These are phyloP conservation scores for Schizonepeta tenuifolia DNA, from an alignment of 257 asterid species.

Conservation along the genomic window DNA sequence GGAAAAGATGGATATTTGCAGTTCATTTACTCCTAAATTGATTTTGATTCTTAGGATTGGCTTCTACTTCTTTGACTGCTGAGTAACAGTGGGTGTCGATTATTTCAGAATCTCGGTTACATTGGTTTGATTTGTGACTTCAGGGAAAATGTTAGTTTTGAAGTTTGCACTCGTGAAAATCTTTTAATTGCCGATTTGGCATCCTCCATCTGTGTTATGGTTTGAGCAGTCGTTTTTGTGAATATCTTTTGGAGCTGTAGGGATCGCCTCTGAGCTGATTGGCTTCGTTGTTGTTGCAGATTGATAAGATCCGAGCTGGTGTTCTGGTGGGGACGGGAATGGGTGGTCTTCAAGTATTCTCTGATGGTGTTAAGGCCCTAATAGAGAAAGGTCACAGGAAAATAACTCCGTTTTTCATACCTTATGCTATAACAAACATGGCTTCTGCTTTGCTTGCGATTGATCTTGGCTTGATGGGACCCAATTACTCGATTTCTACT, in stretches of 20 bases:
- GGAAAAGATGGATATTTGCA: background rate
- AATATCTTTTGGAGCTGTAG: slow-evolving; percentile 8
- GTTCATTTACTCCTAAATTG: background rate
- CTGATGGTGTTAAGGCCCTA: slow-evolving; percentile 85
- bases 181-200: background rate
- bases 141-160: background rate
- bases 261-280: slow-evolving; percentile 15
- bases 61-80: background rate
- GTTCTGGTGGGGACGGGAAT: slow-evolving; percentile 91
- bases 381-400: slow-evolving; percentile 81
- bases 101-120: background rate
- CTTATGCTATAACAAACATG: slow-evolving; percentile 93
- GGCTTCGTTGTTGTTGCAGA: slow-evolving; percentile 46
- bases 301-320: slow-evolving; percentile 87
- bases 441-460: slow-evolving; percentile 94
- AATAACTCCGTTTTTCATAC: slow-evolving; percentile 90
- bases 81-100: background rate
- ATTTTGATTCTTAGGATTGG: background rate
- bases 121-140: background rate
- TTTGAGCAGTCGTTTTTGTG: background rate
- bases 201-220: background rate
- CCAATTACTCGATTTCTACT: slow-evolving; percentile 90
- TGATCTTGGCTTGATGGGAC: slow-evolving; percentile 94
- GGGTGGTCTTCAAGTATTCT: slow-evolving; percentile 91
- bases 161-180: slow-evolving; percentile 4